Evolutionary conservation across 2,329 filamentous ascomycete species (phyloP), one percentile per base, ranked within the genome.

Genomic region (Pleochaeta shiraiana): DNA sequence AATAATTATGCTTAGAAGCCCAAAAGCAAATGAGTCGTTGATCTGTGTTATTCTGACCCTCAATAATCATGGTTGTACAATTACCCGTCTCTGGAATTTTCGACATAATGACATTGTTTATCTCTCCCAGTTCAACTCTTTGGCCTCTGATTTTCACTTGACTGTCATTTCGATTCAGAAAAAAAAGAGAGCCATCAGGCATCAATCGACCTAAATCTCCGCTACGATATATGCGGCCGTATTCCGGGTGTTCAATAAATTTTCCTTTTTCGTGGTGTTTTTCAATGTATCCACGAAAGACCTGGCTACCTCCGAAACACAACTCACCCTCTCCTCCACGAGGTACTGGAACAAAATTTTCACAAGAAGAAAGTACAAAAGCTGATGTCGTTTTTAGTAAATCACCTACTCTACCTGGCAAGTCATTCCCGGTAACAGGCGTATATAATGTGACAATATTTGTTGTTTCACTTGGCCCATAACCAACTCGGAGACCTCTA

Each of bases 291-390:
- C 88, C 89, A 45, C 80, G 78, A 50, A 83, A 84, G 4, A 95
- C 83, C 74, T 95, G 90, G 61, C 88, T 82, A 12, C 90, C 91
- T 16, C 89, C 90, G 72, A 95, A 93, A 70, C 88, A 95, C 6
- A 95, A 78, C 72, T 95, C 90, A 12, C 91, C 91, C 19, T 89
- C 77, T 67, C 83, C 86, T 2, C 90, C 89, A 6, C 81, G 72
- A 0, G 88, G 88, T 0, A 90, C 75, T 0, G 83, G 70, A 0
- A 79, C 73, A 4, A 83, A 78, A 0, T 71, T 21, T 4, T 39
- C 70, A 4, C 74, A 87, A 0, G 21, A 70, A 12, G 65, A 67
- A 39, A 71, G 63, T n/a, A 74, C 70, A 64, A 74, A 73, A 12
- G 67, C 68, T 0, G 88, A 93, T 0, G 88, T 95, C 66, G 92